Evolutionary conservation across 352 stramenopile genomes (phyloP), one percentile per base, ranked within the genome.

Genomic region (Phytophthora cryptogea): DNA sequence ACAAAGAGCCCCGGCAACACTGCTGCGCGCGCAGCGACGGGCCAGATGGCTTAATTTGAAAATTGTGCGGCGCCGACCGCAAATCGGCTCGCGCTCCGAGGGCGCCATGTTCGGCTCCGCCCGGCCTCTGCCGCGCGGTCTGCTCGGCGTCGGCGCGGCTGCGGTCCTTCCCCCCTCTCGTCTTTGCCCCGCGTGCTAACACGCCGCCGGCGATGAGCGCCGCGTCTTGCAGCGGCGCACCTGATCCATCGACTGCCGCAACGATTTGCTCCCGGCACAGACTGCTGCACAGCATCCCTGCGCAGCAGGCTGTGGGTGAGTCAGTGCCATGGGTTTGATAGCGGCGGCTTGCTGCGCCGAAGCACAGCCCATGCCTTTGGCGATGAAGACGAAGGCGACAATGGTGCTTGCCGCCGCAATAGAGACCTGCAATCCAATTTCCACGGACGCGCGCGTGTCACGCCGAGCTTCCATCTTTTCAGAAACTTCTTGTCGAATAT

Each of bases 21-120:
- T n/a, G n/a, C 13, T 46, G 9, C 2, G 23, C 33, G 41, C 14
- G 28, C 27, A 51, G 11, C 39, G 41, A 16, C 60, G 48, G 35
- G 27, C 41, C 60, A 64, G 8, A 59, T 68, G 46, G 60, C 30
- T 68, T 53, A 43, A 28, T 55, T 63, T 48, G 48, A 30, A 64
- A 65, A 56, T 58, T 53, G 61, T 67, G 43, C 27, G 27, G 59
- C 50, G 51, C 36, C 51, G 59, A 53, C 51, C 31, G 14, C 40
- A 41, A 26, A 59, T 60, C 49, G 8, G 27, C 20, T 23, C 20
- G 20, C 20, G 32, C 32, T 37, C 32, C 32, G 9, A n/a, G 31
- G 5, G 5, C 8, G 31, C 5, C 6, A 3, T 13, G 32, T 3
- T 9, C 4, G 10, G 32, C 10, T 13, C 9, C 32, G 32, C 9